phyloP scores from a whole-genome alignment of 139 green algal species.

The Ulvella scutata region DNA sequence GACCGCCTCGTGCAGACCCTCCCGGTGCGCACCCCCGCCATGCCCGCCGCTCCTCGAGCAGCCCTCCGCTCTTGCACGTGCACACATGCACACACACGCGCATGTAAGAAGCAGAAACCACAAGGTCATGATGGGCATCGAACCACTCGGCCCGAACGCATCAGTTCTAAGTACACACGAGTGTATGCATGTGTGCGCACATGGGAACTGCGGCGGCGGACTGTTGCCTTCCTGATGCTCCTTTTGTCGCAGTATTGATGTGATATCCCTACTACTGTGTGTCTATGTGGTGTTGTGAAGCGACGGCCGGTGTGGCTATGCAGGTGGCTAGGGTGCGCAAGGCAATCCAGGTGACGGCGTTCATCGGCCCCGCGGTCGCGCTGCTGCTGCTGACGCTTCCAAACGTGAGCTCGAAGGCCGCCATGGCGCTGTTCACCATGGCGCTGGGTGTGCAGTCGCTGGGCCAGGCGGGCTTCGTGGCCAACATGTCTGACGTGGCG shows the following conservation, averaged over 20 bases:
- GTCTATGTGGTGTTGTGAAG: slow-evolving; percentile 4
- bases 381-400: slow-evolving; percentile 40
- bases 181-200: too few species aligned
- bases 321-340: slow-evolving; percentile 32
- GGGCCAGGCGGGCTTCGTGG: slow-evolving; percentile 64
- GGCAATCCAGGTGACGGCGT: slow-evolving; percentile 51
- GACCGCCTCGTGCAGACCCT: slow-evolving; percentile 41
- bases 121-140: too few species aligned
- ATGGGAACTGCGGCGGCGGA: too few species aligned
- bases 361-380: slow-evolving; percentile 54
- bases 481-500: slow-evolving; percentile 79
- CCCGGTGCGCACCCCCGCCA: slow-evolving; percentile 9
- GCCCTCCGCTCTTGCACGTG: too few species aligned
- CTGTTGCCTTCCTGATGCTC: too few species aligned
- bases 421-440: slow-evolving; percentile 45
- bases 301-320: background rate
- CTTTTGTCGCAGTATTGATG: too few species aligned
- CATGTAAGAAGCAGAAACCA: too few species aligned
- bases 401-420: slow-evolving; percentile 8
- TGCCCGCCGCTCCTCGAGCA: too few species aligned
- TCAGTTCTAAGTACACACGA: too few species aligned
- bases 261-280: too few species aligned
- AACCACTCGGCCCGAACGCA: background rate
- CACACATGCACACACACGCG: too few species aligned
- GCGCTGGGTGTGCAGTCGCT: slow-evolving; percentile 65